A percentile compares a stretch with the other conserved stretches of the same genome.
phyloP scores from a whole-genome alignment of 768 basidiomycete species.

The Multifurca ochricompacta region DNA sequence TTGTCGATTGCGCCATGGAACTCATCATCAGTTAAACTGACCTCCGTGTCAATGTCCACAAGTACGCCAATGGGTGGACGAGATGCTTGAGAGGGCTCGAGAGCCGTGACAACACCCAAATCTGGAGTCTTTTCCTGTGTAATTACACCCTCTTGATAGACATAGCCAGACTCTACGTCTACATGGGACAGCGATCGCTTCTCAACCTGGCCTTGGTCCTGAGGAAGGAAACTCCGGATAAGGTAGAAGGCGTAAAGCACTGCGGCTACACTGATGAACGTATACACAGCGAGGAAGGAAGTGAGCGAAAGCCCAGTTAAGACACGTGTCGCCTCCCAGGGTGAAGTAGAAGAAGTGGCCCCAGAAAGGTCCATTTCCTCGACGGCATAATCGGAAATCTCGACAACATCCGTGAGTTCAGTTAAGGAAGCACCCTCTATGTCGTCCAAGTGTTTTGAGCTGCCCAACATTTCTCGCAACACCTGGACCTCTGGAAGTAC shows the following conservation, averaged over 20 bases:
- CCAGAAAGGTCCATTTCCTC: conserved; percentile 1
- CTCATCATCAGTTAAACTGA: conserved; percentile 4
- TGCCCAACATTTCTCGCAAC: conserved; percentile 23
- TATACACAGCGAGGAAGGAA: conserved; percentile 12
- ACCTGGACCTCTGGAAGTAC: conserved; percentile 25
- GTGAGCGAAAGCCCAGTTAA: conserved; percentile 6
- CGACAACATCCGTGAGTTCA: conserved; percentile 1
- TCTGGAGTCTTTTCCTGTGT: neutral
- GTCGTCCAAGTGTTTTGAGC: conserved; percentile 19
- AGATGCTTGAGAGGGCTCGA: neutral
- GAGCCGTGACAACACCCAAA: neutral
- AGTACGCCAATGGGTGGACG: conserved; percentile 4
- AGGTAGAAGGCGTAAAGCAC: conserved; percentile 22
- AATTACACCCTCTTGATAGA: conserved; percentile 7
- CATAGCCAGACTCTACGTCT: conserved; percentile 5
- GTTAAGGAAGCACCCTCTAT: conserved; percentile 18
- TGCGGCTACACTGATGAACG: conserved; percentile 22
- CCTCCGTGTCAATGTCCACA: conserved; percentile 7
- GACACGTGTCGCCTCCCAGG: neutral
- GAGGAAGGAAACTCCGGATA: conserved; percentile 17
- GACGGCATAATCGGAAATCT: neutral
- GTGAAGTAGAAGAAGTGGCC: neutral
- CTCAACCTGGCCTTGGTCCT: conserved; percentile 22
- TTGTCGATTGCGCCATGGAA: conserved; percentile 1
- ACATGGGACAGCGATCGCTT: conserved; percentile 7